Percentiles rank a stretch among this genome's conserved stretches.
phyloP scores from a whole-genome alignment of 495 filamentous ascomycete genomes.

The Penicillium soppii region DNA sequence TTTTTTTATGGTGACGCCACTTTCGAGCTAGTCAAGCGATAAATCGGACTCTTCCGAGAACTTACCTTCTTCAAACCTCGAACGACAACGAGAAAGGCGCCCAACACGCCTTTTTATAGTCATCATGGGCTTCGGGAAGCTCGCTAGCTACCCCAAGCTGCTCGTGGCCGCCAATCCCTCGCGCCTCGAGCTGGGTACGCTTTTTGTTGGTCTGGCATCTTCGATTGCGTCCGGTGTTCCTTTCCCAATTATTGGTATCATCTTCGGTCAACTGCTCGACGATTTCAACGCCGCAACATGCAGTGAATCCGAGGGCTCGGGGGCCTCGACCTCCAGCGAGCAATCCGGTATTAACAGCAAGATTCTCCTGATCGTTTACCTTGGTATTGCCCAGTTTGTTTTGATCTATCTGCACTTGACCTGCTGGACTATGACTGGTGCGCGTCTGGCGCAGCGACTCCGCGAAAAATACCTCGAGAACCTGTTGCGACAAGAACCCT shows the following conservation, averaged over 20 bases:
- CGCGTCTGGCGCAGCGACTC: slow-evolving; percentile 60
- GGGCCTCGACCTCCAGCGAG: slow-evolving; percentile 19
- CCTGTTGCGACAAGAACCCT: slow-evolving; percentile 59
- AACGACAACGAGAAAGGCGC: background rate
- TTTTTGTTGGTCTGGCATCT: slow-evolving; percentile 42
- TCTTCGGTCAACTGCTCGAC: slow-evolving; percentile 69
- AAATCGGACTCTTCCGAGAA: slow-evolving; percentile 3
- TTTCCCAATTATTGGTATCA: slow-evolving; percentile 65
- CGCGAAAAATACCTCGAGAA: slow-evolving; percentile 57
- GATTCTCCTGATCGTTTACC: slow-evolving; percentile 60
- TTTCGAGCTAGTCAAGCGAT: slow-evolving; percentile 8
- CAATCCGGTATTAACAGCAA: slow-evolving; percentile 53
- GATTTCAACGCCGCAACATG: slow-evolving; percentile 63
- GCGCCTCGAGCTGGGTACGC: slow-evolving; percentile 15
- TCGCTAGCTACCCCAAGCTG: slow-evolving; percentile 41
- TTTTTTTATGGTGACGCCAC: slow-evolving; percentile 3
- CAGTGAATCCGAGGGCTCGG: slow-evolving; percentile 20
- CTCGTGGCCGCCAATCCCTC: slow-evolving; percentile 36
- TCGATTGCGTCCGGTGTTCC: slow-evolving; percentile 65
- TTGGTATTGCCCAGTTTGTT: slow-evolving; percentile 61
- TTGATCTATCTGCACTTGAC: slow-evolving; percentile 52
- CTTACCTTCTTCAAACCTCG: slow-evolving; percentile 8
- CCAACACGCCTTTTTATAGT: slow-evolving; percentile 5
- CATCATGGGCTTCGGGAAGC: slow-evolving; percentile 30
- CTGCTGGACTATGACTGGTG: slow-evolving; percentile 62